A percentile compares a stretch with the other conserved stretches of the same genome.
These are phyloP conservation scores for Camelina laxa DNA, from an alignment of 345 rosid genomes.

Conservation along the genomic window DNA sequence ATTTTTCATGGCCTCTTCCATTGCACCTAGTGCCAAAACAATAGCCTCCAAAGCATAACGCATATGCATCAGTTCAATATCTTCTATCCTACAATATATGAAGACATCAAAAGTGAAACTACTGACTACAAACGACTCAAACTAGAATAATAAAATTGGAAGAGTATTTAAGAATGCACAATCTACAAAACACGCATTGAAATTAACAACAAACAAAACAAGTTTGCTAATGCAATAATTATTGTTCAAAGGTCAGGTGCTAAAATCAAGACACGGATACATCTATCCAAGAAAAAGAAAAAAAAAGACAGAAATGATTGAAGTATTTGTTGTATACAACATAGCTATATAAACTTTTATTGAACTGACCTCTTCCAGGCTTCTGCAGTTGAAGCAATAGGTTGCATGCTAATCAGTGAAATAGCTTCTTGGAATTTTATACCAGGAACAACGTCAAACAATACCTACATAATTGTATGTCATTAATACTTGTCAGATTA, in stretches of 20 bases:
- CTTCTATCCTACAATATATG: slow-evolving; percentile 71
- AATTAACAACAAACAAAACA: slow-evolving; percentile 14
- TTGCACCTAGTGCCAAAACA: slow-evolving; percentile 75
- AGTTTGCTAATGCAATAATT: slow-evolving; percentile 15
- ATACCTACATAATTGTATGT: slow-evolving; percentile 58
- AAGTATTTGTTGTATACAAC: slow-evolving; percentile 3
- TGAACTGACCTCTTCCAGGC: slow-evolving; percentile 81
- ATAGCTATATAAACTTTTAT: slow-evolving; percentile 20
- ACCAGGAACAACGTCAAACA: slow-evolving; percentile 94
- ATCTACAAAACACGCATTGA: not conserved
- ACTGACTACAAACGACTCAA: not conserved
- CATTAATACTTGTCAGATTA: slow-evolving; percentile 24
- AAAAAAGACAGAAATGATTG: slow-evolving; percentile 10
- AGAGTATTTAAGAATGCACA: slow-evolving; percentile 19
- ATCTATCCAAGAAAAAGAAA: slow-evolving; percentile 5
- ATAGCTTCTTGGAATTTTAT: slow-evolving; percentile 87
- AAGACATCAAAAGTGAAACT: slow-evolving; percentile 28
- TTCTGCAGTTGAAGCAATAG: slow-evolving; percentile 73
- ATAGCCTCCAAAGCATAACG: slow-evolving; percentile 90
- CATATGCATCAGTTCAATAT: slow-evolving; percentile 96
- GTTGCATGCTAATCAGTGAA: slow-evolving; percentile 90
- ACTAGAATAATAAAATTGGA: not conserved
- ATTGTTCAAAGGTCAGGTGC: not conserved
- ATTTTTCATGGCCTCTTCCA: slow-evolving; percentile 58
- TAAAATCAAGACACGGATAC: slow-evolving; percentile 21